Evolutionary conservation across 768 basidiomycete genomes (phyloP), one percentile per base, ranked within the genome.

Genomic region (Trametes cubensis): DNA sequence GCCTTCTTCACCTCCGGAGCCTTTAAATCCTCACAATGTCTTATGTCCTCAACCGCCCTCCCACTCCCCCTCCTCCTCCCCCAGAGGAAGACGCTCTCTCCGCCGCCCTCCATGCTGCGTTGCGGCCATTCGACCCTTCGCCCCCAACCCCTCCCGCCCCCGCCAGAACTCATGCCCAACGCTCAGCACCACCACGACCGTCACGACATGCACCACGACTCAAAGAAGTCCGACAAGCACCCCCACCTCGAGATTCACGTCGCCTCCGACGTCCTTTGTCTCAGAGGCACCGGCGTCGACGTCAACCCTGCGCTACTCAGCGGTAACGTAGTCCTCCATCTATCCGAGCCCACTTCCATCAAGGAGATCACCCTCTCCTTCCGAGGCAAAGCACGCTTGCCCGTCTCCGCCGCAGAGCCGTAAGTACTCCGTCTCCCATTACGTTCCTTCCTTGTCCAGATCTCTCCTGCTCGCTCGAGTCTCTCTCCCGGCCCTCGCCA

Each of bases 301-400:
- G 86, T 93, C 63, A 90, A 95, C 68, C 88, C 95, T 8, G 85
- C 87, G 8, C 77, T 85, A 17, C 86, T 98, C 65, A 87, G 86
- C 46, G 96, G 96, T 5, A 82, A 88, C 70, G 84, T 98, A 68
- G 82, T 87, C 10, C 80, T 98, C 66, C 82, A 87, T 73, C 83
- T 98, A 45, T 78, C 81, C 2, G 93, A 98, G 76, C 79, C 90
- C 20, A 95, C 90, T 0, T 85, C 92, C 56, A 85, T 92, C 74
- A 91, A 87, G 71, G 89, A 94, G 74, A 86, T 94, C 60, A 92
- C 84, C 3, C 85, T 98, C 58, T 85, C 88, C 63, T 91, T 97
- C 71, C 79, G 85, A 63, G 94, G 95, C 21, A 94, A 93, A 75
- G 90, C 87, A 4, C 85, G 83, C 61, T 76, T 94, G 0, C 90